Evolutionary conservation across 441 rosid species (phyloP).

Genomic region (Pelargonium citronellum): DNA sequence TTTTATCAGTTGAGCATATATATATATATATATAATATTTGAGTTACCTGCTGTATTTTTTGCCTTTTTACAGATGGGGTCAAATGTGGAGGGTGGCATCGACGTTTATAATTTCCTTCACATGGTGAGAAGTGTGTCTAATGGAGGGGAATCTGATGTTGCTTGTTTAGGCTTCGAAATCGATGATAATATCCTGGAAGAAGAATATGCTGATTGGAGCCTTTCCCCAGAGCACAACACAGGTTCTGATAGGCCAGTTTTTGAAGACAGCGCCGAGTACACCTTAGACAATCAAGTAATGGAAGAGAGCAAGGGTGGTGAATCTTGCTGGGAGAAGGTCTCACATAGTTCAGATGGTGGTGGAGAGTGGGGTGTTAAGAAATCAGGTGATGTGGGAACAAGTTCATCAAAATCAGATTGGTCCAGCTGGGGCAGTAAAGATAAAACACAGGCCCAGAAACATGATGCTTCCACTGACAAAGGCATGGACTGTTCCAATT

Average conservation of each 20-base stretch:
- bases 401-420: constrained; percentile 18
- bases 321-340: constrained; percentile 37
- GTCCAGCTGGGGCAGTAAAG: constrained; percentile 26
- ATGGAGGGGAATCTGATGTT: constrained; percentile 32
- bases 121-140: constrained; percentile 50
- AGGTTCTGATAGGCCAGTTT: constrained; percentile 46
- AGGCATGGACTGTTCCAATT: too few relatives aligned
- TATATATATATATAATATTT: neutral
- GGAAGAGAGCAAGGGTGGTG: constrained; percentile 20
- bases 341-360: neutral
- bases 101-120: constrained; percentile 78
- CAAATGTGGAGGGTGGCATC: constrained; percentile 33
- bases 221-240: constrained; percentile 59
- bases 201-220: constrained; percentile 55
- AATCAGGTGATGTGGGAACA: neutral
- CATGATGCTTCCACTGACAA: too few relatives aligned
- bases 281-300: constrained; percentile 25
- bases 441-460: too few relatives aligned
- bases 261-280: constrained; percentile 61
- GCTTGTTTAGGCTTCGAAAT: constrained; percentile 72
- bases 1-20: neutral
- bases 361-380: neutral
- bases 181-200: constrained; percentile 47
- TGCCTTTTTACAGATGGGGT: constrained; percentile 41
- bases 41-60: neutral